phyloP scores from a whole-genome alignment of 2,329 filamentous ascomycete species.

The Alternaria alternata region DNA sequence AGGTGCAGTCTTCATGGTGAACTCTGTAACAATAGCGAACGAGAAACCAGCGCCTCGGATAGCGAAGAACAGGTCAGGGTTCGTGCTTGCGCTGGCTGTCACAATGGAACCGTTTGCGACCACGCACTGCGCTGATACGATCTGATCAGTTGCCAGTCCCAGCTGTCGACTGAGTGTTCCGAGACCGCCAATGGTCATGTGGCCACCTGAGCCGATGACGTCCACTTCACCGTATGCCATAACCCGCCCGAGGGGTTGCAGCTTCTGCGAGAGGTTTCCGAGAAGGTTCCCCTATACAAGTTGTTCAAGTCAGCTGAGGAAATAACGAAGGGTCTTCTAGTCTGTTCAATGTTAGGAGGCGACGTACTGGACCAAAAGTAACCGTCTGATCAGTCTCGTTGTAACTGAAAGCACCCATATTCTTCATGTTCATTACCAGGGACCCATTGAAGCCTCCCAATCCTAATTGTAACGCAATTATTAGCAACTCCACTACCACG shows the following conservation, averaged over 20 bases:
- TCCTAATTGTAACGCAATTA: background rate
- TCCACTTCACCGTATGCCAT: conserved; percentile 1
- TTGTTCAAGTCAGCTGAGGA: background rate
- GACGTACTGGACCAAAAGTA: conserved; percentile 1
- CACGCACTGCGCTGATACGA: conserved; percentile 1
- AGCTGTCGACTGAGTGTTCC: conserved; percentile 4
- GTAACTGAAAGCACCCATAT: background rate
- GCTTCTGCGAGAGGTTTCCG: conserved; percentile 1
- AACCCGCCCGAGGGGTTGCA: background rate
- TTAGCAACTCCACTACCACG: background rate
- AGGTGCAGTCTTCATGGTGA: conserved; percentile 1
- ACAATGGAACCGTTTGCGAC: background rate
- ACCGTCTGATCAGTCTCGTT: conserved; percentile 1
- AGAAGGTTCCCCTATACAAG: background rate
- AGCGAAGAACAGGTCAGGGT: conserved; percentile 2
- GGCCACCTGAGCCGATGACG: conserved; percentile 2
- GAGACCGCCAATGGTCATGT: conserved; percentile 7
- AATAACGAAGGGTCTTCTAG: background rate
- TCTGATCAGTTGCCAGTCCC: background rate
- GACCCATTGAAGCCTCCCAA: background rate
- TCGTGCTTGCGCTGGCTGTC: conserved; percentile 2
- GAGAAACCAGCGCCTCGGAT: conserved; percentile 6
- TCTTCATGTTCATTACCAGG: background rate
- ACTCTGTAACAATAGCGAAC: conserved; percentile 3
- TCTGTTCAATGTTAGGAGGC: background rate